A percentile compares a stretch with the other conserved stretches of the same genome.
Evolutionary conservation across 306 rosid species (phyloP).

Genomic region (Leucaena leucocephala): DNA sequence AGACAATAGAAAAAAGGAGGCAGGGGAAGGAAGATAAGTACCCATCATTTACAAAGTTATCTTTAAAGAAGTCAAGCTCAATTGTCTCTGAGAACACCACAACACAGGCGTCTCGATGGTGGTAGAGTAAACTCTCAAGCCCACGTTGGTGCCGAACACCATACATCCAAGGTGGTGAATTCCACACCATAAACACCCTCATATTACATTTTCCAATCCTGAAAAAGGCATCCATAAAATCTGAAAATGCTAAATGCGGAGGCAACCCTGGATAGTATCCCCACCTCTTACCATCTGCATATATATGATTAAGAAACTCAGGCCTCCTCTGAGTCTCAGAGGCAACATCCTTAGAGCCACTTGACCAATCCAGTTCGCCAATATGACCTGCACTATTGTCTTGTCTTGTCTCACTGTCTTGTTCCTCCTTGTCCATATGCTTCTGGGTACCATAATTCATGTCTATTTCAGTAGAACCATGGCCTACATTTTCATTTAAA

Average conservation of each 20-base stretch:
- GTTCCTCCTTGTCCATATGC: conserved; percentile 18
- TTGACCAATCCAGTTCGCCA: conserved; percentile 4
- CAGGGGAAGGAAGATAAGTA: conserved; percentile 25
- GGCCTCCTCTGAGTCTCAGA: conserved; percentile 15
- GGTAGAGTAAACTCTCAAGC: conserved; percentile 80
- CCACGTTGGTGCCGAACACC: conserved; percentile 80
- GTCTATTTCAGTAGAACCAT: background rate
- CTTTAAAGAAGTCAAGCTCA: conserved; percentile 90
- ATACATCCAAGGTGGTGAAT: conserved; percentile 97
- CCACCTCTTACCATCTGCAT: conserved; percentile 89
- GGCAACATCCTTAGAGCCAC: conserved; percentile 1
- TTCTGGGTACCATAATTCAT: background rate
- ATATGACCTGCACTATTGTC: conserved; percentile 20
- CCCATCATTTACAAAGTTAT: conserved; percentile 82
- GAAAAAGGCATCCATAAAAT: conserved; percentile 73
- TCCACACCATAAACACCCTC: conserved; percentile 93
- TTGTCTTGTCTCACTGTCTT: conserved; percentile 22
- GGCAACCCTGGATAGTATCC: conserved; percentile 84
- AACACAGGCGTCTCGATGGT: conserved; percentile 79
- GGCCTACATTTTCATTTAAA: conserved; percentile 33
- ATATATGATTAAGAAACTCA: conserved; percentile 55
- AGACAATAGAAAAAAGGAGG: conserved; percentile 20
- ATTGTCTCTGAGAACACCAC: conserved; percentile 87
- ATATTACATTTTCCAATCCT: conserved; percentile 58
- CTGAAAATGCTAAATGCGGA: conserved; percentile 53